Conservation (phyloP, 2,329 filamentous ascomycete species). For the Passalora sequoiae region DNA sequence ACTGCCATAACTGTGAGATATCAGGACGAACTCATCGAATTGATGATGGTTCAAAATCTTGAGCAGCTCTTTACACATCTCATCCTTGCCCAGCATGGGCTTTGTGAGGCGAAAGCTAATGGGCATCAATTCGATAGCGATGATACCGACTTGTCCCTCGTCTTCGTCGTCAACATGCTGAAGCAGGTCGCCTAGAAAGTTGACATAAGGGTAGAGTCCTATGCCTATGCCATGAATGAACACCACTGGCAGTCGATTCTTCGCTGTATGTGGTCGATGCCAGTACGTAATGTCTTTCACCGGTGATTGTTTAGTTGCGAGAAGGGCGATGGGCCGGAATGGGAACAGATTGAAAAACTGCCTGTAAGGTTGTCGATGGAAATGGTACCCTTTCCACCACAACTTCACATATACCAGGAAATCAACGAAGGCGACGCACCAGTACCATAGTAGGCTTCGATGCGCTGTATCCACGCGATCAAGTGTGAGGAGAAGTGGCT, state of each 20-base stretch:
- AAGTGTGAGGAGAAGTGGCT: constrained; percentile 56
- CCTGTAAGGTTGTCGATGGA: constrained; percentile 47
- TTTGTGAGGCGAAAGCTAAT: constrained; percentile 59
- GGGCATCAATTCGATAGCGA: constrained; percentile 60
- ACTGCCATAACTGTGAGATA: constrained; percentile 58
- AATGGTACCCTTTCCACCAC: constrained; percentile 45
- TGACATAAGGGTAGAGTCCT: constrained; percentile 48
- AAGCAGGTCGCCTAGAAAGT: constrained; percentile 33
- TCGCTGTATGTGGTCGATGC: constrained; percentile 56
- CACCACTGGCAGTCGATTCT: constrained; percentile 54
- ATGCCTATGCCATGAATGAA: constrained; percentile 69
- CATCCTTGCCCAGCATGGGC: constrained; percentile 47
- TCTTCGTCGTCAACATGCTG: constrained; percentile 23
- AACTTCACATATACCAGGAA: constrained; percentile 12
- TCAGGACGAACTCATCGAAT: constrained; percentile 56
- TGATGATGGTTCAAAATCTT: constrained; percentile 54
- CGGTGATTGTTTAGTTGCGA: constrained; percentile 46
- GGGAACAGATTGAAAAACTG: constrained; percentile 41
- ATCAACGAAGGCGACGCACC: constrained; percentile 15
- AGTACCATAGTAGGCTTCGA: constrained; percentile 17
- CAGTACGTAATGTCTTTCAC: constrained; percentile 55
- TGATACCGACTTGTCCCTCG: constrained; percentile 51
- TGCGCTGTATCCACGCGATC: constrained; percentile 54
- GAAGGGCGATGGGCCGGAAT: constrained; percentile 49
- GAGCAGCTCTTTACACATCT: constrained; percentile 55